Evolutionary conservation across 2,329 filamentous ascomycete species (phyloP).

Genomic region (Diaporthe velutina): DNA sequence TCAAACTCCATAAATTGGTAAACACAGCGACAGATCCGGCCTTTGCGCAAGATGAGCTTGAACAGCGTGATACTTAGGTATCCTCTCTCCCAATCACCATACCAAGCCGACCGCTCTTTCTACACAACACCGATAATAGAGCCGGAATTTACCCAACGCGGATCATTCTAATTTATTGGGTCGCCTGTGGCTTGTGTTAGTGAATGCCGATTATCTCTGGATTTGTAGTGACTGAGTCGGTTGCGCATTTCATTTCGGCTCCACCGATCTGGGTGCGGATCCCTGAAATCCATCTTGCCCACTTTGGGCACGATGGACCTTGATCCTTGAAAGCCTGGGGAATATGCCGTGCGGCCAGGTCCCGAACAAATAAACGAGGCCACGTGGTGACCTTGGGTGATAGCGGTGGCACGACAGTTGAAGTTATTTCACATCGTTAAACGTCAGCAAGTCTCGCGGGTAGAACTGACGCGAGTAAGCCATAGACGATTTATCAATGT

Average conservation of each 20-base stretch:
- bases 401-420: not conserved
- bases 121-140: not conserved
- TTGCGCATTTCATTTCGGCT: not conserved
- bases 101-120: not conserved
- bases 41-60: not conserved
- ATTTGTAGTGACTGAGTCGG: not conserved
- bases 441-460: too few species aligned
- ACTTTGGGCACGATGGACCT: not conserved
- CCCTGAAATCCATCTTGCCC: not conserved
- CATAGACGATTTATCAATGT: not conserved
- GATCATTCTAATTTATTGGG: not conserved
- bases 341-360: not conserved
- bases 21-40: not conserved
- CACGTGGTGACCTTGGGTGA: not conserved
- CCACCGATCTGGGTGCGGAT: slow-evolving; percentile 6
- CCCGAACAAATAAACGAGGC: not conserved
- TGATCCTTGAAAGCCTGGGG: slow-evolving; percentile 3
- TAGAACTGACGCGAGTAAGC: not conserved
- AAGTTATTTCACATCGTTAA: not conserved
- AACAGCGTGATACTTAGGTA: too few species aligned
- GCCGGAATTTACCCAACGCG: too few species aligned
- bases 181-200: not conserved
- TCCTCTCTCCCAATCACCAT: not conserved
- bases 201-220: not conserved
- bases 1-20: not conserved